Evolutionary conservation across 257 asterid species (phyloP).

Genomic region (Solanum chmielewskii): DNA sequence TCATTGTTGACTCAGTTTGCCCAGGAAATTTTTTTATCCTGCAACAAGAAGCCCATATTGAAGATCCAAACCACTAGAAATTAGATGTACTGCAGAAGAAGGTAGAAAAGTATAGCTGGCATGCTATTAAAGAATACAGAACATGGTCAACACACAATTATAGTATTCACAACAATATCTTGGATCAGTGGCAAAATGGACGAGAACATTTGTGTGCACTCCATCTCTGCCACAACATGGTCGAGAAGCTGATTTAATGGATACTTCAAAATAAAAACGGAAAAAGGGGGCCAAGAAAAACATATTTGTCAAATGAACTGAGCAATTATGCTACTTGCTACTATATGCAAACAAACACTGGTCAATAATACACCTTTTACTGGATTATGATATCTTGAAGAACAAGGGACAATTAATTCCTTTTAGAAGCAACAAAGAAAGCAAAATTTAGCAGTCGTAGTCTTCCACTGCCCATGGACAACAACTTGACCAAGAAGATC

Average conservation of each 20-base stretch:
- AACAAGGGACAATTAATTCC: background rate
- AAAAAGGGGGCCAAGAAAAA: background rate
- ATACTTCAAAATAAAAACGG: background rate
- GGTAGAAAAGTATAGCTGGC: background rate
- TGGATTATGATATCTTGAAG: background rate
- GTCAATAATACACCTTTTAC: background rate
- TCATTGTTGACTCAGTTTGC: slow-evolving; percentile 95
- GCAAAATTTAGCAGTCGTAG: background rate
- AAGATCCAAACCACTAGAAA: background rate
- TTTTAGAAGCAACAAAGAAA: background rate
- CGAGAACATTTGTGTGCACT: background rate
- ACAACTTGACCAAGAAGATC: background rate
- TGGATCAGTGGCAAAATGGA: background rate
- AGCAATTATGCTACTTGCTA: background rate
- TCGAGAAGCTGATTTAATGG: background rate
- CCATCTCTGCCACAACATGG: background rate
- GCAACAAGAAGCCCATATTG: slow-evolving; percentile 7
- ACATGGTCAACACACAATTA: background rate
- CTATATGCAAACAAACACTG: background rate
- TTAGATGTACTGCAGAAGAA: background rate
- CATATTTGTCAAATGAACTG: background rate
- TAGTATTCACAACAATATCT: background rate
- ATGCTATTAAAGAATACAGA: background rate
- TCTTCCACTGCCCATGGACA: background rate
- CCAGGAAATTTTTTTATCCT: slow-evolving; percentile 99